phyloP scores from a whole-genome alignment of 2,329 filamentous ascomycete species.

The Pseudogymnoascus sp. region DNA sequence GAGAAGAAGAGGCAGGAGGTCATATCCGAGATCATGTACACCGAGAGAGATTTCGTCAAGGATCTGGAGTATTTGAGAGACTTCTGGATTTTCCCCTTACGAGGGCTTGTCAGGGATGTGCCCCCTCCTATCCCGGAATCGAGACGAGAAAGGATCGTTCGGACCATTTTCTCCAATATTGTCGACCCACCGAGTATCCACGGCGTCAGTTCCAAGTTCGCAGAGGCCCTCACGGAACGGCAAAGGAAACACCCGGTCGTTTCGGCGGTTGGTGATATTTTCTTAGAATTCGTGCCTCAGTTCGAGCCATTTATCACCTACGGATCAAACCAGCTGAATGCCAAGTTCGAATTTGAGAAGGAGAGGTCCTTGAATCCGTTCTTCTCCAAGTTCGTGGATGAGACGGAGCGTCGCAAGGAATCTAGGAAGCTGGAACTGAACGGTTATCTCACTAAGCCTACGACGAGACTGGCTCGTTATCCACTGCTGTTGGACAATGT shows the following conservation, averaged over 20 bases:
- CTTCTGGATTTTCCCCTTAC: slow-evolving; percentile 94
- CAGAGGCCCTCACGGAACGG: slow-evolving; percentile 77
- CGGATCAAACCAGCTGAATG: slow-evolving; percentile 90
- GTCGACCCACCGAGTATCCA: slow-evolving; percentile 78
- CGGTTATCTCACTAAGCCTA: slow-evolving; percentile 95
- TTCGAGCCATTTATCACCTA: slow-evolving; percentile 97
- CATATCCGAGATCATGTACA: slow-evolving; percentile 98
- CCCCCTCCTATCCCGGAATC: slow-evolving; percentile 83
- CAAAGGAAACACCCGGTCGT: slow-evolving; percentile 91
- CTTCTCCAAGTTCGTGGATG: slow-evolving; percentile 89
- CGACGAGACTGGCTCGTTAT: slow-evolving; percentile 88
- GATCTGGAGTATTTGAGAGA: slow-evolving; percentile 95
- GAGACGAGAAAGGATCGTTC: slow-evolving; percentile 82
- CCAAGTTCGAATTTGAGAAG: slow-evolving; percentile 96
- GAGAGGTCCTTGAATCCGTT: slow-evolving; percentile 80
- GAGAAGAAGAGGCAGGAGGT: slow-evolving; percentile 98
- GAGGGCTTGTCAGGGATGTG: slow-evolving; percentile 56
- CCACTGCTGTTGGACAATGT: slow-evolving; percentile 88
- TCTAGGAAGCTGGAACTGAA: slow-evolving; percentile 95
- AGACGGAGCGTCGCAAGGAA: slow-evolving; percentile 92
- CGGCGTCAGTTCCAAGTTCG: slow-evolving; percentile 81
- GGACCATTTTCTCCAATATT: slow-evolving; percentile 92
- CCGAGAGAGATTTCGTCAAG: slow-evolving; percentile 97
- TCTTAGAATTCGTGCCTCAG: slow-evolving; percentile 82
- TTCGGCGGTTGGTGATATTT: slow-evolving; percentile 85